Evolutionary conservation across 2,329 filamentous ascomycete genomes (phyloP).

Genomic region (Fusarium euwallaceae): DNA sequence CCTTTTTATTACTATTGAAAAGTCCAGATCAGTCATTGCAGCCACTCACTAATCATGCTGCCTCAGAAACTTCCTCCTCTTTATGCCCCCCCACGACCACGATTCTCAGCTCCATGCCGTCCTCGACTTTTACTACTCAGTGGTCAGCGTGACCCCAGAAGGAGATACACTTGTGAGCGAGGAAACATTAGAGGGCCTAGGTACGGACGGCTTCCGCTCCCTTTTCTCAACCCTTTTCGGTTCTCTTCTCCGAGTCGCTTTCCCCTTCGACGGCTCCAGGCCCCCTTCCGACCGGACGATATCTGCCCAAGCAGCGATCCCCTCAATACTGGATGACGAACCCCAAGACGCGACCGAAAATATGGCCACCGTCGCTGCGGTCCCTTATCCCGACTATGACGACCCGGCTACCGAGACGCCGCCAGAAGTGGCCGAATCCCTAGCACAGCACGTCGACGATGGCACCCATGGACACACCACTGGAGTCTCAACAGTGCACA

Average conservation of each 20-base stretch:
- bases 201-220: slow-evolving; percentile 74
- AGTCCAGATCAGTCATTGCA: slow-evolving; percentile 9
- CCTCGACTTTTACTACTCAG: slow-evolving; percentile 90
- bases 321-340: slow-evolving; percentile 30
- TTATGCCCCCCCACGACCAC: slow-evolving; percentile 77
- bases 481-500: slow-evolving; percentile 52
- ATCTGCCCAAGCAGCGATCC: slow-evolving; percentile 19
- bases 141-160: slow-evolving; percentile 90
- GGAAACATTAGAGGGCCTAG: slow-evolving; percentile 92
- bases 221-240: slow-evolving; percentile 82
- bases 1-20: not conserved
- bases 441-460: slow-evolving; percentile 49
- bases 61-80: slow-evolving; percentile 88
- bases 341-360: slow-evolving; percentile 20
- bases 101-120: slow-evolving; percentile 82
- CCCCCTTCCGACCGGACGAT: slow-evolving; percentile 44
- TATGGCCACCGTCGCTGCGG: slow-evolving; percentile 38
- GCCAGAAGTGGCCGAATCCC: slow-evolving; percentile 39
- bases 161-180: slow-evolving; percentile 94
- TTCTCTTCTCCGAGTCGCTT: slow-evolving; percentile 78
- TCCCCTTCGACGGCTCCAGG: slow-evolving; percentile 55
- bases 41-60: slow-evolving; percentile 39
- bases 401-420: slow-evolving; percentile 43
- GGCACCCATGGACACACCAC: slow-evolving; percentile 53
- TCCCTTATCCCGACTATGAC: slow-evolving; percentile 40